Evolutionary conservation across 1,284 basidiomycete species (phyloP), one percentile per base, ranked within the genome.

Genomic region (Polyporus tsugae): DNA sequence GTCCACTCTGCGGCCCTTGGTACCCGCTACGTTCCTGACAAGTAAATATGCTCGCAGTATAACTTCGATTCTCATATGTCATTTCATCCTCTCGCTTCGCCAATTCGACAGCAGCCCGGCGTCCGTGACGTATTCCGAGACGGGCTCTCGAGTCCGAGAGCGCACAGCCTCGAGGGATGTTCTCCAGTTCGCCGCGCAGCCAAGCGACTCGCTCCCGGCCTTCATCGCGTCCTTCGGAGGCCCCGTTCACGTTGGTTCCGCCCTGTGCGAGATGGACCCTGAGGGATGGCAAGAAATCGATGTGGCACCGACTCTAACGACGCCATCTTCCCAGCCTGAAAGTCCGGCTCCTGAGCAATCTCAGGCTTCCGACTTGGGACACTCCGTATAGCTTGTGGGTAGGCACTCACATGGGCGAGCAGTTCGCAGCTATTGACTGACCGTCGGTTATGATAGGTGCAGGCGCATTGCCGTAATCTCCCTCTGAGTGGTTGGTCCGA

Each of bases 391-490:
- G 29, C 2, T 29, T 2, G 29, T 29, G 2, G 29, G 29, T 29
- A 29, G 67, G 67, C 67, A 72, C 70, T 29, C 29, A 29, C 1
- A 29, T 29, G 29, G 29, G 29, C 1, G 29, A 29, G 1, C 29
- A 29, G 29, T 29, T 29, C 29, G 29, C 29, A 29, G 29, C 1
- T 29, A 29, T 29, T 29, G 29, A 29, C 29, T 1, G 29, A 29
- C 29, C 2, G 29, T 29, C n/a, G n/a, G n/a, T n/a, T n/a, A n/a
- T n/a, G n/a, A 29, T 29, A 29, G 29, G 29, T 29, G 29, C 29
- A 29, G 29, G 1, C 29, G 29, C 29, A 29, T 1, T 29, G 29
- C 29, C 29, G 29, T 29, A 29, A 29, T 29, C 29, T 29, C 29
- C 29, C 29, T 29, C 29, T 1, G 29, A 29, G 29, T 29, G 1